Evolutionary conservation across 2,329 filamentous ascomycete genomes (phyloP), one percentile per base, ranked within the genome.

Genomic region (Colletotrichum sp.): DNA sequence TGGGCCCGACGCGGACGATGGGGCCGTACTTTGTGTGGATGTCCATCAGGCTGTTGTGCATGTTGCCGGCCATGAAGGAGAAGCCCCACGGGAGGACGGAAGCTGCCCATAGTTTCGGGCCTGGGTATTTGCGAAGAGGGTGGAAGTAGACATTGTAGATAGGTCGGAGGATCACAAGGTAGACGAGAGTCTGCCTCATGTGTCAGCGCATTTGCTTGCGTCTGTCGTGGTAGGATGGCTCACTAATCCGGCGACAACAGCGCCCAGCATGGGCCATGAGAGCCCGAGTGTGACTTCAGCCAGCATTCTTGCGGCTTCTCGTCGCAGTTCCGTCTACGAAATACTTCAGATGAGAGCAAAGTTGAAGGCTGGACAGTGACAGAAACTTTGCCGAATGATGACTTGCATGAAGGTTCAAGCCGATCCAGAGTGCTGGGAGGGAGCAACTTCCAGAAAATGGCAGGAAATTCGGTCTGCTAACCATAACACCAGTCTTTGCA

Each of bases 1-100:
- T 82, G 1, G 87, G 87, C 1, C 79, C 82, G 6, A 86, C 79
- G 5, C 87, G 84, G 10, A 89, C 82, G 1, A 88, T 81, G n/a
- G 79, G 77, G 13, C 81, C 81, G 63, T 83, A 82, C 4, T n/a
- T 49, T 15, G 36, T 26, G 24, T 49, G 63, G 36, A 66, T 24
- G 21, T 39, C 34, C 34, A 39, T 24, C 12, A 66, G 34, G 7
- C 34, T 39, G 21, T 66, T 66, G 34, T 66, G 63, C 32, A 44
- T 39, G 32, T 66, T 49, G 12, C 63, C 63, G 15, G 21, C 63
- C 21, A 66, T 28, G 15, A 36, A 44, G 63, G 63, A 26, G 24
- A 66, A 44, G 63, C 36, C 24, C 21, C 34, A 66, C 1, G 68
- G 72, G n/a, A 75, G 28, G 8, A 39, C 34, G n/a, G 68, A 62